Percentiles rank a stretch among this genome's conserved stretches.
Conservation (phyloP, 2,329 filamentous ascomycete species). For the Apiospora saccharicola region DNA sequence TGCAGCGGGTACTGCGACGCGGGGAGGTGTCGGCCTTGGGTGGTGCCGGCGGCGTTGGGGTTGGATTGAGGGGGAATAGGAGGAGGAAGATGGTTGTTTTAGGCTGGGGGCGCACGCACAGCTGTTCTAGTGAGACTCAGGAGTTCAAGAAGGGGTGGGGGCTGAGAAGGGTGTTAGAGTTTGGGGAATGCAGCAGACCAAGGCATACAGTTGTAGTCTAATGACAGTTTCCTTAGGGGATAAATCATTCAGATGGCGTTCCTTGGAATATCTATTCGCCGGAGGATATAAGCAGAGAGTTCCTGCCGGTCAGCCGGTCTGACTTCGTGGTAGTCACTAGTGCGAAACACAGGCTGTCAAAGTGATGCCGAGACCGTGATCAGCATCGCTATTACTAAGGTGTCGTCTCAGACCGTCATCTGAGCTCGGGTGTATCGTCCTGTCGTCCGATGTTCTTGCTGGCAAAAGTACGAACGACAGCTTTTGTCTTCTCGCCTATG, state of each 20-base stretch:
- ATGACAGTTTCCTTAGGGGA: not conserved
- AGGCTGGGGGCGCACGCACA: not conserved
- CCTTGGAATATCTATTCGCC: not conserved
- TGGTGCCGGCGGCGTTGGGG: not conserved
- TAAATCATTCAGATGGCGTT: no score
- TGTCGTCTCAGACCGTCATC: not conserved
- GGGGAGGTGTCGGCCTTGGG: conserved; percentile 50
- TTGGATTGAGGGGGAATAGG: not conserved
- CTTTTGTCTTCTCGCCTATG: not conserved
- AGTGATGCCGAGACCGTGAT: not conserved
- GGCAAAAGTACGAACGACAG: not conserved
- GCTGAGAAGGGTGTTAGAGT: not conserved
- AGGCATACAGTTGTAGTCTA: not conserved
- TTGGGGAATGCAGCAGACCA: not conserved
- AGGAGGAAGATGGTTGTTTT: not conserved
- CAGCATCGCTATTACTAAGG: not conserved
- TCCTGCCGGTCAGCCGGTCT: not conserved
- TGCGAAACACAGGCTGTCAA: not conserved
- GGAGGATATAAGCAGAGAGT: no score
- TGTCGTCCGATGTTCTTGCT: not conserved
- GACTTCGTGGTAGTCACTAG: not conserved
- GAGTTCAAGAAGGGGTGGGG: not conserved
- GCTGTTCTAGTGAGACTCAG: not conserved
- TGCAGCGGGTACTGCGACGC: conserved; percentile 54
- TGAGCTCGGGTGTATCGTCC: not conserved